phyloP scores from a whole-genome alignment of 208 protist species.

The Crithidia brevicula region DNA sequence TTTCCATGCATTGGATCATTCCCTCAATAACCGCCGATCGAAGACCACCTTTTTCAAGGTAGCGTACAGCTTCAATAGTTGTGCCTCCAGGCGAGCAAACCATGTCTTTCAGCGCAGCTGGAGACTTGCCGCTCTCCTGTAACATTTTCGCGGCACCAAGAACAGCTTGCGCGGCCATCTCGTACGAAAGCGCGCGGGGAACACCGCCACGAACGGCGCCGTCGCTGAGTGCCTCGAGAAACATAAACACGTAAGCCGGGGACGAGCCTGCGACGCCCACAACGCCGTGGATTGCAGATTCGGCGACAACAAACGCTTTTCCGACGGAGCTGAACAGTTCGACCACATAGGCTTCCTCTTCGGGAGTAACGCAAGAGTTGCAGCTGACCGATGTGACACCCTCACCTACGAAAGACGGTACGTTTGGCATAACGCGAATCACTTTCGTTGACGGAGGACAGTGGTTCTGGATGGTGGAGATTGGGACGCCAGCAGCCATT shows the following conservation, averaged over 20 bases:
- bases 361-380: slow-evolving; percentile 42
- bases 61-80: slow-evolving; percentile 95
- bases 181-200: slow-evolving; percentile 77
- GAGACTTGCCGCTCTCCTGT: slow-evolving; percentile 66
- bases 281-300: slow-evolving; percentile 91
- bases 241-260: slow-evolving; percentile 96
- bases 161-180: slow-evolving; percentile 94
- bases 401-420: slow-evolving; percentile 80
- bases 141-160: slow-evolving; percentile 93
- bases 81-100: slow-evolving; percentile 95
- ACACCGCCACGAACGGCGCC: slow-evolving; percentile 94
- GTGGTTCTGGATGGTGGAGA: slow-evolving; percentile 73
- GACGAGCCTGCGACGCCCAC: slow-evolving; percentile 95
- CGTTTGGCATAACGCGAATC: slow-evolving; percentile 97
- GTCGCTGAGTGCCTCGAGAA: slow-evolving; percentile 97
- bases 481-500: slow-evolving; percentile 90
- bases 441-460: slow-evolving; percentile 59
- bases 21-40: slow-evolving; percentile 93
- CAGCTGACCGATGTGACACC: slow-evolving; percentile 70
- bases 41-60: slow-evolving; percentile 91
- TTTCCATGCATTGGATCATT: slow-evolving; percentile 89
- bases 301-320: slow-evolving; percentile 56
- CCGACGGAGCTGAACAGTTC: slow-evolving; percentile 82
- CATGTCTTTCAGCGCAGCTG: slow-evolving; percentile 90
- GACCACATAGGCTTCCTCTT: slow-evolving; percentile 50